Conservation (phyloP, 495 filamentous ascomycete species). For the Penicillium psychrofluorescens region DNA sequence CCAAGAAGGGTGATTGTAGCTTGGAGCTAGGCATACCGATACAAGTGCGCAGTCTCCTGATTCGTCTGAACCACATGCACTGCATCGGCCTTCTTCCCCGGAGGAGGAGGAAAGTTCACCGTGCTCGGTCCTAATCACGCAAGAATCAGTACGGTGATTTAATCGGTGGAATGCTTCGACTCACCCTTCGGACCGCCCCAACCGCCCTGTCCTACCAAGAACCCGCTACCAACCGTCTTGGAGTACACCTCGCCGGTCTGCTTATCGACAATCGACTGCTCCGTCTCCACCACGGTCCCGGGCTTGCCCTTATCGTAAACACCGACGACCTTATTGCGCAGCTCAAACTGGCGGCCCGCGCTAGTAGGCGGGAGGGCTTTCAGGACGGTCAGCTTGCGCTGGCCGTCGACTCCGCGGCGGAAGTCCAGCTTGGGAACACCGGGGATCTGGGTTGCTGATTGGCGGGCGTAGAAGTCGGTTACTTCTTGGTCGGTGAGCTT, state of each 20-base stretch:
- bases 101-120: constrained; percentile 65
- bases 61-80: constrained; percentile 62
- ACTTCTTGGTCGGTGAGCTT: constrained; percentile 73
- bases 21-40: constrained; percentile 37
- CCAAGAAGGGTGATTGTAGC: background rate
- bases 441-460: constrained; percentile 55
- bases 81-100: constrained; percentile 65
- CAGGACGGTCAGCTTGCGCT: constrained; percentile 70
- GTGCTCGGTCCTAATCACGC: constrained; percentile 51
- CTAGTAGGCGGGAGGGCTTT: constrained; percentile 71
- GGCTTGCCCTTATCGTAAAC: constrained; percentile 90
- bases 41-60: constrained; percentile 63
- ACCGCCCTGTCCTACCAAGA: constrained; percentile 76
- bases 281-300: constrained; percentile 73
- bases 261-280: constrained; percentile 68
- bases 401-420: constrained; percentile 72
- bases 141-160: background rate
- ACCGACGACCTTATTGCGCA: constrained; percentile 72
- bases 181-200: constrained; percentile 88
- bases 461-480: constrained; percentile 72
- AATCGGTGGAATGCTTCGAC: background rate
- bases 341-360: constrained; percentile 64
- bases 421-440: constrained; percentile 72
- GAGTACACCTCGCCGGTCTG: constrained; percentile 64
- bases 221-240: constrained; percentile 58